phyloP scores from a whole-genome alignment of 176 grass and related monocot genomes.

The Calamus simplicifolius region DNA sequence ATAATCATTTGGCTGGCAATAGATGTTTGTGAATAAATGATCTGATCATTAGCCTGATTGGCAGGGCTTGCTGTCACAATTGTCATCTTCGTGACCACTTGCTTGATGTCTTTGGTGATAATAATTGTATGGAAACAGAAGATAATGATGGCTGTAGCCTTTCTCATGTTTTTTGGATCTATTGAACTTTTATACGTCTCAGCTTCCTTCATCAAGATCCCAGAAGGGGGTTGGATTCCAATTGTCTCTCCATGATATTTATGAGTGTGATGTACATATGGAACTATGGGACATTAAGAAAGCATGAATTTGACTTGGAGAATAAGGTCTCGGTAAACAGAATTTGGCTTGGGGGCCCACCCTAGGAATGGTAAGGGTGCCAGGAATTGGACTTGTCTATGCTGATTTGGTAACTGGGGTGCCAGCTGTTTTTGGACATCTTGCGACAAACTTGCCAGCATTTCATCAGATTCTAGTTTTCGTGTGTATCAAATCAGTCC shows the following conservation, averaged over 20 bases:
- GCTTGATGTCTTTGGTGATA: slow-evolving; percentile 13
- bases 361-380: slow-evolving; percentile 5
- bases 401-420: slow-evolving; percentile 7
- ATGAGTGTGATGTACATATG: slow-evolving; percentile 15
- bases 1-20: too few relatives aligned
- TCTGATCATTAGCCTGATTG: not conserved
- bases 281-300: slow-evolving; percentile 15
- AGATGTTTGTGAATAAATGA: not conserved
- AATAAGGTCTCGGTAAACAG: slow-evolving; percentile 11
- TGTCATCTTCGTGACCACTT: slow-evolving; percentile 12
- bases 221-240: slow-evolving; percentile 7
- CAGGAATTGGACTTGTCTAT: slow-evolving; percentile 6
- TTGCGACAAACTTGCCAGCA: slow-evolving; percentile 10
- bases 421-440: slow-evolving; percentile 10
- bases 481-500: slow-evolving; percentile 13
- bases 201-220: slow-evolving; percentile 7
- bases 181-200: slow-evolving; percentile 7
- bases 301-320: slow-evolving; percentile 12
- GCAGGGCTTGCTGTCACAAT: slow-evolving; percentile 11
- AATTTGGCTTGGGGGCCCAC: not conserved
- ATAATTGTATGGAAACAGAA: slow-evolving; percentile 8
- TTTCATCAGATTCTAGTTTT: slow-evolving; percentile 18
- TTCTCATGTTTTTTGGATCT: slow-evolving; percentile 6
- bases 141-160: not conserved
- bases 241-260: slow-evolving; percentile 1